A percentile compares a stretch with the other conserved stretches of the same genome.
phyloP scores from a whole-genome alignment of 331 rosid species.

The Arachis monticola region DNA sequence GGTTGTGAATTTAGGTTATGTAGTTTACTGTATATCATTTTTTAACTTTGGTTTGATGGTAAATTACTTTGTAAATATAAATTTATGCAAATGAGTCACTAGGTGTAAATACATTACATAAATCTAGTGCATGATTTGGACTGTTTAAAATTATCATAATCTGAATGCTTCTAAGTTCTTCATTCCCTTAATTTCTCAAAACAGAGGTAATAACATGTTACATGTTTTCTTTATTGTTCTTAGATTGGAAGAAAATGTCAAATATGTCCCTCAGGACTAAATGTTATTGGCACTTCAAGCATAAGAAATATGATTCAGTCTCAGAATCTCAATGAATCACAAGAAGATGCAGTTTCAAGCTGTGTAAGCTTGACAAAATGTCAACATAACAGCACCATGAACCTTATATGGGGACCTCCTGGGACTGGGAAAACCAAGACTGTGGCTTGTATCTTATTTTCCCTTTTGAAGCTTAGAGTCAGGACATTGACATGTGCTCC shows the following conservation, averaged over 20 bases:
- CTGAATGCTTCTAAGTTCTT: too few relatives aligned
- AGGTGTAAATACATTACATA: too few relatives aligned
- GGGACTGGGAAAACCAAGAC: slow-evolving; percentile 35
- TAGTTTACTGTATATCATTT: too few relatives aligned
- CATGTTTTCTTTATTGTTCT: neutral
- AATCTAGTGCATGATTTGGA: neutral
- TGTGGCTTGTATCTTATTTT: slow-evolving; percentile 5
- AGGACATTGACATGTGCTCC: slow-evolving; percentile 36
- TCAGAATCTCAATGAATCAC: slow-evolving; percentile 30
- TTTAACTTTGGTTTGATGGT: too few relatives aligned
- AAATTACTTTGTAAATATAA: too few relatives aligned
- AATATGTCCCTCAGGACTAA: neutral
- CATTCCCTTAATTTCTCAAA: too few relatives aligned
- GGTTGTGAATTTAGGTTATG: too few relatives aligned
- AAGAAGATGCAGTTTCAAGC: slow-evolving; percentile 17
- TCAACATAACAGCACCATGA: neutral
- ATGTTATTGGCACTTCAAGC: neutral
- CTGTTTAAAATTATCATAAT: too few relatives aligned
- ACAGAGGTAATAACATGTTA: neutral
- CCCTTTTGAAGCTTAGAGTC: neutral
- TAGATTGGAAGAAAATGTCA: neutral
- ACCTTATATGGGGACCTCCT: slow-evolving; percentile 40
- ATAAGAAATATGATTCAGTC: neutral
- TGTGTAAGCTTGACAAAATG: slow-evolving; percentile 16
- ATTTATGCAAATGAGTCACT: too few relatives aligned